phyloP scores from a whole-genome alignment of 306 rosid species.

The Begonia fuchsioides region DNA sequence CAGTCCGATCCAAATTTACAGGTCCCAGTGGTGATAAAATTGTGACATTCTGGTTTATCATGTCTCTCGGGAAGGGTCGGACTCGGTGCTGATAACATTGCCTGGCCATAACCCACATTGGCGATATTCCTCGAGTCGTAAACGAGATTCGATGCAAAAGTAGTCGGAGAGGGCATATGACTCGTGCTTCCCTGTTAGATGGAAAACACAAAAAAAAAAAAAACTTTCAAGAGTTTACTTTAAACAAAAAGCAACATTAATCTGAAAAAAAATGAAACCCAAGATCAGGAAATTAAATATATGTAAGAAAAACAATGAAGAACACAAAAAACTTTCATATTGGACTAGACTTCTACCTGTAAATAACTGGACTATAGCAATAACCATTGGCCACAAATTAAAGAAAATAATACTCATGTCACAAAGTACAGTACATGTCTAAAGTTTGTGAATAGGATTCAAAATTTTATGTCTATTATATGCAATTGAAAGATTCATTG shows the following conservation, averaged over 20 bases:
- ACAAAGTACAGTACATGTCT: too few relatives aligned
- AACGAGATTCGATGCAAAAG: constrained; percentile 43
- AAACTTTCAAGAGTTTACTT: too few relatives aligned
- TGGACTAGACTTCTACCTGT: too few relatives aligned
- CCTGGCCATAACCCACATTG: too few relatives aligned
- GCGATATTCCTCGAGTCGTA: constrained; percentile 37
- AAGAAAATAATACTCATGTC: too few relatives aligned
- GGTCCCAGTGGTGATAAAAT: constrained; percentile 68
- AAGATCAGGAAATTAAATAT: neutral
- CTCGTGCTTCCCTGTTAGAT: constrained; percentile 47
- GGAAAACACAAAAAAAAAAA: neutral
- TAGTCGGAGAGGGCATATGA: constrained; percentile 27
- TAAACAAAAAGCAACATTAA: neutral
- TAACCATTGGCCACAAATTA: too few relatives aligned
- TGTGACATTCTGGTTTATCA: constrained; percentile 78
- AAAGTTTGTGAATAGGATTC: too few relatives aligned
- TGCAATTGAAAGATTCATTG: neutral
- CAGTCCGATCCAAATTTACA: constrained; percentile 89
- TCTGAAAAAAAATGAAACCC: neutral
- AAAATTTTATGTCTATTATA: too few relatives aligned
- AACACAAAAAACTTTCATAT: too few relatives aligned
- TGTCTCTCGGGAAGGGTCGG: constrained; percentile 62
- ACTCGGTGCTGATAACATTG: too few relatives aligned
- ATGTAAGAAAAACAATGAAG: too few relatives aligned
- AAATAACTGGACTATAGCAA: too few relatives aligned